Evolutionary conservation across 164 flowering plant genomes (phyloP).

Genomic region (Kalanchoe fedtschenkoi): DNA sequence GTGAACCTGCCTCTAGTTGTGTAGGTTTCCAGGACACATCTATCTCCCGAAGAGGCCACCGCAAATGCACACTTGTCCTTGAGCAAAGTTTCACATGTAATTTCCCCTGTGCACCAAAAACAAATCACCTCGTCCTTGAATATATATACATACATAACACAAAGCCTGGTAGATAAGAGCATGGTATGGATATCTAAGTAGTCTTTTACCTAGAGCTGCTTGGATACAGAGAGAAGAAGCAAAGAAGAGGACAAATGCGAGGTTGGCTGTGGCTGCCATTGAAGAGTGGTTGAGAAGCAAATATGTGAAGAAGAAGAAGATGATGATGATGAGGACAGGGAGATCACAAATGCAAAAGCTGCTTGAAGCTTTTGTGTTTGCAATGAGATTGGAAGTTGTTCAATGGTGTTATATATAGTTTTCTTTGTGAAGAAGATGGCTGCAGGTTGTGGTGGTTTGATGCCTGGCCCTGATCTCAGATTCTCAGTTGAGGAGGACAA

Average conservation of each 20-base stretch:
- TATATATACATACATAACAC: no score
- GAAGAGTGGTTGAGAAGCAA: not conserved
- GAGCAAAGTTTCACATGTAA: not conserved
- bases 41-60: not conserved
- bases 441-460: not conserved
- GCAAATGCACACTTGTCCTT: conserved; percentile 2
- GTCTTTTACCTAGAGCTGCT: not conserved
- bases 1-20: conserved; percentile 4
- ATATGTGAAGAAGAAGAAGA: not conserved
- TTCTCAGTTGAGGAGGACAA: not conserved
- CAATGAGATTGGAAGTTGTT: not conserved
- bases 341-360: conserved; percentile 1
- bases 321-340: no score
- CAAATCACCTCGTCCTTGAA: no score
- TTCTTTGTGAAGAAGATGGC: not conserved
- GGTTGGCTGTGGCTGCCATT: conserved; percentile 1
- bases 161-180: no score
- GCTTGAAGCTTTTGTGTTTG: not conserved
- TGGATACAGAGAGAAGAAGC: not conserved
- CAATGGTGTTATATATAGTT: not conserved
- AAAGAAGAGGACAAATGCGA: conserved; percentile 2
- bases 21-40: conserved; percentile 5
- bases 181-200: no score
- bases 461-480: not conserved
- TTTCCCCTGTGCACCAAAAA: not conserved